Evolutionary conservation across 2,329 filamentous ascomycete genomes (phyloP), one percentile per base, ranked within the genome.

Genomic region (Metarhizium rileyi): DNA sequence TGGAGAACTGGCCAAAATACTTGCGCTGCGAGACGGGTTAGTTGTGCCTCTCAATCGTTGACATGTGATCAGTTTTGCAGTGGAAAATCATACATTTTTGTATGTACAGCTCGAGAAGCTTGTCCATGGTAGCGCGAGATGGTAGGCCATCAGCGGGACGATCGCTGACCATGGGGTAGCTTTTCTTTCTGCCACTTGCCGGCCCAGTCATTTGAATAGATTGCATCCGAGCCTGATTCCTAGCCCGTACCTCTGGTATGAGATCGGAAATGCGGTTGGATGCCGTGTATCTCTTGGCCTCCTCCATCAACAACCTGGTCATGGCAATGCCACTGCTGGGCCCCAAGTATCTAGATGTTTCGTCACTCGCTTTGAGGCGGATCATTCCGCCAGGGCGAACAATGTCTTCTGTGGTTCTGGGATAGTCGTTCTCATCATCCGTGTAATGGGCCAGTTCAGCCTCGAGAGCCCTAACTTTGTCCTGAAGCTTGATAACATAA

Each of bases 241-340:
- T 82, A 62, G 66, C 81, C 66, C 70, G 81, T 63, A 78, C 71
- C 49, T 90, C 86, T 3, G 90, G 88, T 28, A 96, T 87, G 46
- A 97, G 83, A 57, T 96, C 90, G 51, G 89, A 90, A 63, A 97
- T 96, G 56, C 85, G 89, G 66, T 90, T 87, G 5, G 89, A 86
- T 60, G 93, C 86, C 25, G 90, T 94, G 61, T 91, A 95, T 55
- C 90, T 85, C 70, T 95, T 97, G 48, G 91, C 91, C 67, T 95
- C 83, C 65, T 96, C 90, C 86, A 98, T 96, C 10, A 98, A 84
- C 57, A 97, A 76, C 27, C 91, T 83, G 12, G 90, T 95, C 73
- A 97, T 95, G 62, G 90, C 88, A 60, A 96, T 95, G 52, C 91
- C 93, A 65, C 91, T 97, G 45, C 90, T 95, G 3, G 93, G 87